Evolutionary conservation across 1,139 yeast species (phyloP), one percentile per base, ranked within the genome.

Genomic region (Wickerhamiella infanticola): DNA sequence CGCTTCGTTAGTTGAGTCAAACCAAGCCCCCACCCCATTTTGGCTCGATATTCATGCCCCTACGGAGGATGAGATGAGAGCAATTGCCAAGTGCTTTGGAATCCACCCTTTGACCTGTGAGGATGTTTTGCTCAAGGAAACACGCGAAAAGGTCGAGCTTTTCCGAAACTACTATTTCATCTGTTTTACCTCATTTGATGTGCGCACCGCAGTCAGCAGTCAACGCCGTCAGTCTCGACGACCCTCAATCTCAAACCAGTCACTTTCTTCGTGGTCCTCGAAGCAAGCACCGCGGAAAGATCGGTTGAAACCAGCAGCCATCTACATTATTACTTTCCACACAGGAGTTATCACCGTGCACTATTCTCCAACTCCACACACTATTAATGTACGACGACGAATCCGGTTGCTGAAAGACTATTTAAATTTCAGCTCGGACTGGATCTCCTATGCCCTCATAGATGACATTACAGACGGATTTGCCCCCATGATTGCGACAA

Each of bases 391-490:
- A 37, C 74, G 98, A 56, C 74, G 97, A 60, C 76, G 98, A 58
- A 94, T 94, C 0, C 70, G 98, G 48, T 68, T 90, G 52, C 70
- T 90, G 52, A 74, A 81, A 51, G 98, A 90, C 60, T 90, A 88
- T 58, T 69, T 90, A 51, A 83, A 84, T 2, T 95, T 90, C 4
- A 77, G 93, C 1, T 78, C 96, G 0, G 98, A 90, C 63, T 90
- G 98, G 98, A 81, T 90, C 43, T 90, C 95, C 3, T 90, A 90
- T 65, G 98, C 98, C 0, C 68, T 90, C 52, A 86, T 90, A 58
- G 98, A 90, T 67, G 97, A 90, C 61, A 85, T 90, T 51, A 88
- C 97, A 1, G 98, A 90, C 68, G 93, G 94, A 0, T 90, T 85
- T 69, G 97, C 94, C 0, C 98, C 98, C 1, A 78, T 90, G 79